Evolutionary conservation across 257 asterid genomes (phyloP).

Genomic region (Capsicum baccatum): DNA sequence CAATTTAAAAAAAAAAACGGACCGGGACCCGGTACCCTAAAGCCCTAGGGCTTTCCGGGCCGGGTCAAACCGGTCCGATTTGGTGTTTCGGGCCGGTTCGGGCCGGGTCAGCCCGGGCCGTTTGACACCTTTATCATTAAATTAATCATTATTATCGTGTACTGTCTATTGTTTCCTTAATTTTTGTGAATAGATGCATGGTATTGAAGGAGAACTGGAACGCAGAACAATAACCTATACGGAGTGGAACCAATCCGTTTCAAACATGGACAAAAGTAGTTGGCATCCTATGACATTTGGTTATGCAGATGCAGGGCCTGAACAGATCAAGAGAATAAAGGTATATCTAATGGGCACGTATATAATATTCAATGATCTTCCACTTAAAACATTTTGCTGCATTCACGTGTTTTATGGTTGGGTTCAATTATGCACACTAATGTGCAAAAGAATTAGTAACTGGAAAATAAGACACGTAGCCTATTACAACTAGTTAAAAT

Average conservation of each 20-base stretch:
- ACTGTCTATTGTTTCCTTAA: neutral
- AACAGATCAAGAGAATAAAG: conserved; percentile 72
- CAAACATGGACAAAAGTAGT: conserved; percentile 56
- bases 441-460: neutral
- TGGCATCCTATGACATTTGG: conserved; percentile 89
- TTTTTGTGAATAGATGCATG: conserved; percentile 57
- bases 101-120: too few relatives aligned
- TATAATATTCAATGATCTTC: neutral
- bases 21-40: too few relatives aligned
- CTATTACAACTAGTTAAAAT: neutral
- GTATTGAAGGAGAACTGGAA: conserved; percentile 78
- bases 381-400: neutral
- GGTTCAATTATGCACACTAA: neutral
- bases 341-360: conserved; percentile 33
- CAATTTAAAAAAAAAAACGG: too few relatives aligned
- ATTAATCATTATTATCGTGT: neutral
- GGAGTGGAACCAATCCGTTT: conserved; percentile 67
- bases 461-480: neutral
- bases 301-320: conserved; percentile 68
- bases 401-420: neutral
- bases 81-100: too few relatives aligned
- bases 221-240: conserved; percentile 87
- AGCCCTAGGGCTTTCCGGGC: too few relatives aligned
- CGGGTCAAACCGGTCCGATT: too few relatives aligned
- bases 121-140: too few relatives aligned